Evolutionary conservation across 352 stramenopile genomes (phyloP).

Genomic region (Pythium rhizo-oryzae): DNA sequence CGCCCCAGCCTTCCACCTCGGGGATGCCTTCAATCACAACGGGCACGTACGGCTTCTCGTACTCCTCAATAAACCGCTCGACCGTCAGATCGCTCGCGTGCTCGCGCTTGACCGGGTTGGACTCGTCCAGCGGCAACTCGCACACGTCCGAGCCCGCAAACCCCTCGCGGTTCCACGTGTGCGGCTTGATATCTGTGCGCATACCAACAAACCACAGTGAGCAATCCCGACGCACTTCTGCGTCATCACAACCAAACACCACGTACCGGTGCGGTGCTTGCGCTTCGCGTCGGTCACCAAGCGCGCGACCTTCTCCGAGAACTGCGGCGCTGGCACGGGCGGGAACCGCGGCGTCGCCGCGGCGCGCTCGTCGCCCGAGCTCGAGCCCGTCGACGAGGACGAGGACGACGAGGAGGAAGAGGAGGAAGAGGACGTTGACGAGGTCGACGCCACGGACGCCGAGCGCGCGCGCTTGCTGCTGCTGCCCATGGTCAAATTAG

Average conservation of each 20-base stretch:
- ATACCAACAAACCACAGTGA: too few species aligned
- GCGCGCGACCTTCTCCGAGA: slow-evolving; percentile 49
- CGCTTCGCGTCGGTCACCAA: slow-evolving; percentile 64
- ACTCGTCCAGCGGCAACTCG: slow-evolving; percentile 70
- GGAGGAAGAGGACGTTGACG: slow-evolving; percentile 42
- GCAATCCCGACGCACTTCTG: neutral
- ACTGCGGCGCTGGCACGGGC: slow-evolving; percentile 45
- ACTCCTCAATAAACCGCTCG: slow-evolving; percentile 85
- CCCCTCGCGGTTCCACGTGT: slow-evolving; percentile 74
- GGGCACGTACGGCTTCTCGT: slow-evolving; percentile 71
- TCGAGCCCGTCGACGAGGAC: slow-evolving; percentile 50
- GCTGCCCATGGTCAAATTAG: neutral
- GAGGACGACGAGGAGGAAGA: slow-evolving; percentile 7
- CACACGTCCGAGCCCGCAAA: slow-evolving; percentile 83
- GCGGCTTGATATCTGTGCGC: slow-evolving; percentile 61
- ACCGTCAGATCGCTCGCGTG: slow-evolving; percentile 75
- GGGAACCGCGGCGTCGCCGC: slow-evolving; percentile 47
- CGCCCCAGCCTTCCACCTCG: slow-evolving; percentile 72
- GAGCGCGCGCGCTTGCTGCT: slow-evolving; percentile 40
- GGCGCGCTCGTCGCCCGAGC: slow-evolving; percentile 30
- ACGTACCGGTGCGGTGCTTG: slow-evolving; percentile 70
- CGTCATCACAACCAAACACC: neutral
- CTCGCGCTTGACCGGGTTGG: slow-evolving; percentile 70
- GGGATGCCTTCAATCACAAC: slow-evolving; percentile 88
- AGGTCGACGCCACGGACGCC: slow-evolving; percentile 47